These are phyloP conservation scores for Eustoma russellianum DNA, from an alignment of 257 asterid genomes.

Conservation along the genomic window DNA sequence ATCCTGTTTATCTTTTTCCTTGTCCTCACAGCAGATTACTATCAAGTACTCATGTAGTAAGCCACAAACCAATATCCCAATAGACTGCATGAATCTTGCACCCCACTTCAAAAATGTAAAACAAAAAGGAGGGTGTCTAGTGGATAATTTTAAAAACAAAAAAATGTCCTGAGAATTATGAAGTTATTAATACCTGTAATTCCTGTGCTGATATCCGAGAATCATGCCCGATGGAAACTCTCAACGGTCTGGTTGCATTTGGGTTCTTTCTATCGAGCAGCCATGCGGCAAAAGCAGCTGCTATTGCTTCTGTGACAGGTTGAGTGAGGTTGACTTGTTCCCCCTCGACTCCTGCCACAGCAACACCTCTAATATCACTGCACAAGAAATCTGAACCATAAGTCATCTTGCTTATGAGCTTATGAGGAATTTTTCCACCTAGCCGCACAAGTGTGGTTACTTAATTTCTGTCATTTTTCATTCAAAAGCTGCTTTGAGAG, in stretches of 20 bases:
- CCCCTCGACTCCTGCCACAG: slow-evolving; percentile 91
- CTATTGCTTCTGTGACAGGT: slow-evolving; percentile 92
- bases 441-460: background rate
- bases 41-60: no score
- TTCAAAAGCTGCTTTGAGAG: background rate
- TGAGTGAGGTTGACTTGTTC: slow-evolving; percentile 79
- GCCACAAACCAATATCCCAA: no score
- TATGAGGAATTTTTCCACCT: background rate
- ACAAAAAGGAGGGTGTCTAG: no score
- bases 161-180: no score
- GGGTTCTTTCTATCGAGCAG: slow-evolving; percentile 57
- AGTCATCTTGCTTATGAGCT: background rate
- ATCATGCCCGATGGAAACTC: slow-evolving; percentile 90
- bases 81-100: no score
- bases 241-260: slow-evolving; percentile 46
- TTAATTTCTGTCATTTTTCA: background rate
- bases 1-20: no score
- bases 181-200: slow-evolving; percentile 49
- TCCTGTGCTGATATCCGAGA: slow-evolving; percentile 88
- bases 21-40: no score
- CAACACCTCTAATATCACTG: slow-evolving; percentile 98
- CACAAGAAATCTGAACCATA: slow-evolving; percentile 3
- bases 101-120: no score
- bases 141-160: no score
- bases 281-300: slow-evolving; percentile 92